phyloP scores from a whole-genome alignment of 305 asterid species.

The Rubia balearica region DNA sequence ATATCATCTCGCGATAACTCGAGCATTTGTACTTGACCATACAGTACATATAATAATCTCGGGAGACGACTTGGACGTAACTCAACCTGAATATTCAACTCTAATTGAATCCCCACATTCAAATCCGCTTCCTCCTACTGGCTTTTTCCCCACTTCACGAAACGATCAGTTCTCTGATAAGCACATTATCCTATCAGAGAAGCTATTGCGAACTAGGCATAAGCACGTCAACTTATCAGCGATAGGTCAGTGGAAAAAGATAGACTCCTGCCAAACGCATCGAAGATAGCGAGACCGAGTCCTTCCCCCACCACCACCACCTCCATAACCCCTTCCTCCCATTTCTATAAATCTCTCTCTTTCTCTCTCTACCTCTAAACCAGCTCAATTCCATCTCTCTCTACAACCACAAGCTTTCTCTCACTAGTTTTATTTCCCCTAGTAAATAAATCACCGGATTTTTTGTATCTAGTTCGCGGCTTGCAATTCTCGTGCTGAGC shows the following conservation, averaged over 20 bases:
- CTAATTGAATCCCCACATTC: conserved; percentile 58
- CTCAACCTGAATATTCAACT: conserved; percentile 76
- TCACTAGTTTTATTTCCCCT: neutral
- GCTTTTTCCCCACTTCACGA: conserved; percentile 47
- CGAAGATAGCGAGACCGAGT: conserved; percentile 97
- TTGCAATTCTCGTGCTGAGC: neutral
- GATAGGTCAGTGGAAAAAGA: conserved; percentile 64
- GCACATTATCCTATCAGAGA: accelerated
- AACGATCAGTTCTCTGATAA: conserved; percentile 18
- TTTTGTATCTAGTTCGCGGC: neutral
- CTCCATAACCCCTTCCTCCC: conserved; percentile 23
- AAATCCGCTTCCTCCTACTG: conserved; percentile 62
- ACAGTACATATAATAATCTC: neutral
- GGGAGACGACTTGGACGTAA: conserved; percentile 29
- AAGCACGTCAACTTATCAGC: accelerated
- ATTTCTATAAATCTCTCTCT: conserved; percentile 19
- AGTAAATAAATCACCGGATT: neutral
- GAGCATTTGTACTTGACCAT: neutral
- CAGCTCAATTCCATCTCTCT: neutral
- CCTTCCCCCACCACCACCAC: conserved; percentile 54
- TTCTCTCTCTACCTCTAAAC: conserved; percentile 29
- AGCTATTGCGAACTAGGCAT: neutral
- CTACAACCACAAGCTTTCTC: conserved; percentile 5
- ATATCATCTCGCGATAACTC: neutral
- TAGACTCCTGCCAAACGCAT: conserved; percentile 86